These are phyloP conservation scores for Inonotus obliquus DNA, from an alignment of 1,284 basidiomycete genomes.

Conservation along the genomic window DNA sequence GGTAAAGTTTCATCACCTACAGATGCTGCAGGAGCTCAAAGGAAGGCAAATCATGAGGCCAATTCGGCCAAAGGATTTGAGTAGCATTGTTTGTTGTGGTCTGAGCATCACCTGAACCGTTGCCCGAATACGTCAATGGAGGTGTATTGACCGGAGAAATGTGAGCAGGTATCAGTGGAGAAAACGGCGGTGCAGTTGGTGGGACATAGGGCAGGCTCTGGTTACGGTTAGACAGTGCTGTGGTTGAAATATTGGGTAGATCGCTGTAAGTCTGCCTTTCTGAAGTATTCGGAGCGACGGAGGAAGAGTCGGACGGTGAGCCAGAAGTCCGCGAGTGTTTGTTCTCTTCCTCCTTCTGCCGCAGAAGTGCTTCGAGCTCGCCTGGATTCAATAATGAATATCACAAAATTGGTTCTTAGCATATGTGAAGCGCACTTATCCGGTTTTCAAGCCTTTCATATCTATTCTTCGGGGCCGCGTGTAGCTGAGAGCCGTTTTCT, in stretches of 20 bases:
- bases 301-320: slow-evolving; percentile 10
- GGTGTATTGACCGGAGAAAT: slow-evolving; percentile 16
- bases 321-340: slow-evolving; percentile 7
- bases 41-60: slow-evolving; percentile 58
- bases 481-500: slow-evolving; percentile 25
- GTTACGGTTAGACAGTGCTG: neutral
- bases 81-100: slow-evolving; percentile 9
- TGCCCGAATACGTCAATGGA: neutral
- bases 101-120: neutral
- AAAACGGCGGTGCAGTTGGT: neutral
- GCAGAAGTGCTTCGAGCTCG: slow-evolving; percentile 53
- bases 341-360: slow-evolving; percentile 31
- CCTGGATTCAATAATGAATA: slow-evolving; percentile 34
- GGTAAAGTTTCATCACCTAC: slow-evolving; percentile 38
- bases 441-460: slow-evolving; percentile 60
- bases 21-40: slow-evolving; percentile 58
- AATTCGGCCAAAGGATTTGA: slow-evolving; percentile 48
- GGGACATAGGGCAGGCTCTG: slow-evolving; percentile 3
- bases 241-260: neutral
- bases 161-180: slow-evolving; percentile 14
- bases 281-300: slow-evolving; percentile 1
- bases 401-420: neutral
- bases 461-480: slow-evolving; percentile 50
- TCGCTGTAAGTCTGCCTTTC: neutral
- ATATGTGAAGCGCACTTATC: slow-evolving; percentile 47